These are phyloP conservation scores for Neofusicoccum cordaticola DNA, from an alignment of 2,329 filamentous ascomycete genomes.

Conservation along the genomic window DNA sequence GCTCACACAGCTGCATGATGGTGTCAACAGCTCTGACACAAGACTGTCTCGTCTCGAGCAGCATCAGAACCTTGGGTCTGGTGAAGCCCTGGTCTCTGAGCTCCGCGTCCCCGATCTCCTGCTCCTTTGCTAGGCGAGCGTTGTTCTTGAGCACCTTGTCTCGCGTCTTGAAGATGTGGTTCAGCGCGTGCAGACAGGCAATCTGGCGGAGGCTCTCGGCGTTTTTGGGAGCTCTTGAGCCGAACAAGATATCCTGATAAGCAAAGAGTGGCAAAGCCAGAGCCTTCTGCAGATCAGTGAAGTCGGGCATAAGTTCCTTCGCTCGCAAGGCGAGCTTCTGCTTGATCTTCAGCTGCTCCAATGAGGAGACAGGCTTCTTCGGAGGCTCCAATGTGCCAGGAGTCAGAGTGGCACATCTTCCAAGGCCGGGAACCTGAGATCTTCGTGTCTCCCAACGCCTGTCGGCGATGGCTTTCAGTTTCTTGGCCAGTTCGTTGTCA, in stretches of 20 bases:
- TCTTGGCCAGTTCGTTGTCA: conserved; percentile 56
- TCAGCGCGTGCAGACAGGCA: conserved; percentile 78
- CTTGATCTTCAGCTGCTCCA: conserved; percentile 33
- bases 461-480: conserved; percentile 45
- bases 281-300: conserved; percentile 62
- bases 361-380: conserved; percentile 26
- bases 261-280: conserved; percentile 73
- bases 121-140: conserved; percentile 67
- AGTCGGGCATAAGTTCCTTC: conserved; percentile 38
- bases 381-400: conserved; percentile 20
- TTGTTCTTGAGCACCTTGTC: conserved; percentile 93
- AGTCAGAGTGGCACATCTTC: conserved; percentile 30
- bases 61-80: conserved; percentile 84
- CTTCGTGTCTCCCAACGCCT: conserved; percentile 51
- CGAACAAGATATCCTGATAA: conserved; percentile 78
- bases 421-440: conserved; percentile 25
- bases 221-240: conserved; percentile 67
- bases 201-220: conserved; percentile 67
- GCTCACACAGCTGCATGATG: conserved; percentile 71
- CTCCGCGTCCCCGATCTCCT: conserved; percentile 62
- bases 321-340: conserved; percentile 31
- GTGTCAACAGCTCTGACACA: conserved; percentile 75
- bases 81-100: conserved; percentile 93
- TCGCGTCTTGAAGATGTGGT: conserved; percentile 90
- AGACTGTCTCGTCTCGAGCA: conserved; percentile 84